Conservation (phyloP, 2,329 filamentous ascomycete species). For the Aureobasidium sp. region DNA sequence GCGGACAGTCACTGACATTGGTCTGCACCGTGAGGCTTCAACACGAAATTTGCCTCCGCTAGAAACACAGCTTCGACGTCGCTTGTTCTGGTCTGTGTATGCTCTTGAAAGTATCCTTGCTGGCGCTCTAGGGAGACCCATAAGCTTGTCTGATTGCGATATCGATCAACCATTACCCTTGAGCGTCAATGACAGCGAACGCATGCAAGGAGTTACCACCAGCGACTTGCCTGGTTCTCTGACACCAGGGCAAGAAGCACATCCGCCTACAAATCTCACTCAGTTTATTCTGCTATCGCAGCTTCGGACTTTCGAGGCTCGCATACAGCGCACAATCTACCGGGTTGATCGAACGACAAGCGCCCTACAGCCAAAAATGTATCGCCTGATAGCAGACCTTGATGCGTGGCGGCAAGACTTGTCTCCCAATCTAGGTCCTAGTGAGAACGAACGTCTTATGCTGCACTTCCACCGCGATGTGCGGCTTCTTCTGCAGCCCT, state of each 20-base stretch:
- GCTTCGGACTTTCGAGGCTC: neutral
- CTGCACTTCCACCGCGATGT: neutral
- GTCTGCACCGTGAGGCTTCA: neutral
- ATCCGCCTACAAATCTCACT: neutral
- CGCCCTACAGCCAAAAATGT: neutral
- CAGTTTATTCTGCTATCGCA: neutral
- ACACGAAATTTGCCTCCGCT: neutral
- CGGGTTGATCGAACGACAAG: neutral
- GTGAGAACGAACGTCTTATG: neutral
- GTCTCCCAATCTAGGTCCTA: neutral
- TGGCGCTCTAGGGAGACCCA: neutral
- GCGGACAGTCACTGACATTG: neutral
- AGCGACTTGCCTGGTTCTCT: neutral
- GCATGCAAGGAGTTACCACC: neutral
- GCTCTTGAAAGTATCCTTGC: neutral
- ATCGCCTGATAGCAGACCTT: neutral
- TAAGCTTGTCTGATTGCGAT: neutral
- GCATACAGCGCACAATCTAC: slow-evolving; percentile 1
- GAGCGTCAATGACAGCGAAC: neutral
- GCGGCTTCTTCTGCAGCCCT: neutral
- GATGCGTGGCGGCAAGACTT: neutral
- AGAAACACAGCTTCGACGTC: neutral
- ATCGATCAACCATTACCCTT: neutral
- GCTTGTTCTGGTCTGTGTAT: neutral
- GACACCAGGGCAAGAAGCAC: neutral